Conservation (phyloP, 2,329 filamentous ascomycete genomes). For the Pseudocercospora vitis region DNA sequence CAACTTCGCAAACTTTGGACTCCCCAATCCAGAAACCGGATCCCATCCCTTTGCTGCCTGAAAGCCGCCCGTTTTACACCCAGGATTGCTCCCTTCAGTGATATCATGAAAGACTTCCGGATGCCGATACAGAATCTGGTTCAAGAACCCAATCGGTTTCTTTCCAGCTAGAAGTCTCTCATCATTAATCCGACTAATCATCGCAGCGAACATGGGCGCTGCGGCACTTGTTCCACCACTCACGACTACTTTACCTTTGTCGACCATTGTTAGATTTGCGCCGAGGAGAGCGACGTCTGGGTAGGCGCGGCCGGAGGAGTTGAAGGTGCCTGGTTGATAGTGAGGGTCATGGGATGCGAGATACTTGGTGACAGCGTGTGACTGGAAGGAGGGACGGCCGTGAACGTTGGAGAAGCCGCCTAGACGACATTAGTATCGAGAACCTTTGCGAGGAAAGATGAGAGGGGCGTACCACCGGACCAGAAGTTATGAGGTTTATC, state of each 20-base stretch:
- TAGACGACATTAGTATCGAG: no score
- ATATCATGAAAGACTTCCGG: constrained; percentile 40
- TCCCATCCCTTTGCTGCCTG: constrained; percentile 36
- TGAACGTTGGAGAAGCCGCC: constrained; percentile 56
- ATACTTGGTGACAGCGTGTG: constrained; percentile 42
- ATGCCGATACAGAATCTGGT: constrained; percentile 46
- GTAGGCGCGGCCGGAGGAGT: constrained; percentile 49
- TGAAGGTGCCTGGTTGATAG: constrained; percentile 42
- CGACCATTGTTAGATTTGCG: constrained; percentile 29
- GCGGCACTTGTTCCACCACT: constrained; percentile 53
- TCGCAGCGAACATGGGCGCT: constrained; percentile 49
- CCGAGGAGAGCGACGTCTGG: constrained; percentile 44
- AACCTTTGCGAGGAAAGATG: no score
- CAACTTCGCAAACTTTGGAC: constrained; percentile 33
- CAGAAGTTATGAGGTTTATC: constrained; percentile 37
- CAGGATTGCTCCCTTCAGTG: constrained; percentile 37
- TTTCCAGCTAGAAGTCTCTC: constrained; percentile 38
- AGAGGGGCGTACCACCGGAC: no score
- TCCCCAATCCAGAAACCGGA: constrained; percentile 34
- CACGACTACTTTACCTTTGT: constrained; percentile 41
- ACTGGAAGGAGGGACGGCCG: constrained; percentile 50
- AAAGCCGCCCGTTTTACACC: constrained; percentile 38
- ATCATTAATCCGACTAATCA: constrained; percentile 48
- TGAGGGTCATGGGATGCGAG: constrained; percentile 42
- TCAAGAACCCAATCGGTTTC: constrained; percentile 42